A percentile compares a stretch with the other conserved stretches of the same genome.
Conservation (phyloP, 768 basidiomycete species). For the Pseudohyphozyma bogoriensis region DNA sequence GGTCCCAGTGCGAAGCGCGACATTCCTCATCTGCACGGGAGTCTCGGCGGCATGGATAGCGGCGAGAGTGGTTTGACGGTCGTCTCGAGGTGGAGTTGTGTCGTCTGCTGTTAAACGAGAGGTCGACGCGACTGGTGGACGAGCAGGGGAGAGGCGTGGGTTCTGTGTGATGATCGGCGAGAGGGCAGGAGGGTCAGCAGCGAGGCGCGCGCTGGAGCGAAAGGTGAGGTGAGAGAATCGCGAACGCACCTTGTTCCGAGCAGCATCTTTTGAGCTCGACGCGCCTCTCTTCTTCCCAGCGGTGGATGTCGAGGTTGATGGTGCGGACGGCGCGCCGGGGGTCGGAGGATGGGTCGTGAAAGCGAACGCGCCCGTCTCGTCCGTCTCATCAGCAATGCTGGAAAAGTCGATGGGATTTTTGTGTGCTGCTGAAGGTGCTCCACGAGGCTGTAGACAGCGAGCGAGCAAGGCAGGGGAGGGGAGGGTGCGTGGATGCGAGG, state of each 20-base stretch:
- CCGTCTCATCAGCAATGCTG: conserved; percentile 7
- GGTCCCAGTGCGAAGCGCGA: conserved; percentile 17
- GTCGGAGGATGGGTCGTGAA: conserved; percentile 24
- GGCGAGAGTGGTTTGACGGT: not conserved
- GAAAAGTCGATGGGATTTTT: too few species aligned
- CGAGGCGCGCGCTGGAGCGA: not conserved
- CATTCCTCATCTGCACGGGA: conserved; percentile 21
- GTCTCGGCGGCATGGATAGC: conserved; percentile 9
- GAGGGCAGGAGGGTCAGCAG: not conserved
- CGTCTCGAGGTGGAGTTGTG: conserved; percentile 6
- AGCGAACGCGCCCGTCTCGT: conserved; percentile 10
- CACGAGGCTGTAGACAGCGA: conserved; percentile 3
- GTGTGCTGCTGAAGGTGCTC: conserved; percentile 11
- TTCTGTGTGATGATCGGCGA: not conserved
- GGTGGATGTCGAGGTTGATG: too few species aligned
- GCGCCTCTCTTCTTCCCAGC: not conserved
- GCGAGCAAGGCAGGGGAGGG: not conserved
- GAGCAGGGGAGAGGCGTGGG: conserved; percentile 2
- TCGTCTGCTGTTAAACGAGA: not conserved
- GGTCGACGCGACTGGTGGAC: conserved; percentile 1
- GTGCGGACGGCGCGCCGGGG: too few species aligned
- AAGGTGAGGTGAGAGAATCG: too few species aligned
- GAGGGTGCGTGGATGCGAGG: not conserved
- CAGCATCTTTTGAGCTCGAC: not conserved
- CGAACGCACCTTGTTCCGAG: not conserved